Evolutionary conservation across 1,284 basidiomycete species (phyloP).

Genomic region (Sphaerobolus stellatus): DNA sequence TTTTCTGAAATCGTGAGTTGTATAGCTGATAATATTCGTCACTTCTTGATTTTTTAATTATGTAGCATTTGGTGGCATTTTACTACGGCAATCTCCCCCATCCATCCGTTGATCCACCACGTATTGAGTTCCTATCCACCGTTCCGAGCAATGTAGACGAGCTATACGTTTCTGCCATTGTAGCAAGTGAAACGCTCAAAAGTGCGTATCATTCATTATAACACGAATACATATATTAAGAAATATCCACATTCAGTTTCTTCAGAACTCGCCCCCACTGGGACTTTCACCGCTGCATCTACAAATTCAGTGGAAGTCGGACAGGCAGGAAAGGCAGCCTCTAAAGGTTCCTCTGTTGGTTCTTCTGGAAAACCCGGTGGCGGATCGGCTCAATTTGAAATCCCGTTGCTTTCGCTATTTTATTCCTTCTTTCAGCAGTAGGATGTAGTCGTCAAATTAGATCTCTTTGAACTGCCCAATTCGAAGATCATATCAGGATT

Average conservation of each 20-base stretch:
- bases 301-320: neutral
- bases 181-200: slow-evolving; percentile 27
- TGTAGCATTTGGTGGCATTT: slow-evolving; percentile 53
- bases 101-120: slow-evolving; percentile 61
- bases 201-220: slow-evolving; percentile 38
- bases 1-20: slow-evolving; percentile 18
- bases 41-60: neutral
- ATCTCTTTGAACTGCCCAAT: too few species aligned
- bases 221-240: too few species aligned
- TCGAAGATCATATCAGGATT: too few species aligned
- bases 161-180: slow-evolving; percentile 39
- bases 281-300: neutral
- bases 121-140: slow-evolving; percentile 66
- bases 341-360: too few species aligned
- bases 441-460: too few species aligned
- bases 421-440: too few species aligned
- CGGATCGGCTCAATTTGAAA: too few species aligned
- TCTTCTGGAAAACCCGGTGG: too few species aligned
- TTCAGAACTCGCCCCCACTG: neutral
- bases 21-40: neutral
- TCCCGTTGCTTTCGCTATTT: too few species aligned
- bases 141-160: slow-evolving; percentile 53
- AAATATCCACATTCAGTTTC: neutral
- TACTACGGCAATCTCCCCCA: slow-evolving; percentile 65
- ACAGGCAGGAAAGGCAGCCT: too few species aligned